Evolutionary conservation across 352 stramenopile genomes (phyloP).

Genomic region (Pythium vanterpoolii): DNA sequence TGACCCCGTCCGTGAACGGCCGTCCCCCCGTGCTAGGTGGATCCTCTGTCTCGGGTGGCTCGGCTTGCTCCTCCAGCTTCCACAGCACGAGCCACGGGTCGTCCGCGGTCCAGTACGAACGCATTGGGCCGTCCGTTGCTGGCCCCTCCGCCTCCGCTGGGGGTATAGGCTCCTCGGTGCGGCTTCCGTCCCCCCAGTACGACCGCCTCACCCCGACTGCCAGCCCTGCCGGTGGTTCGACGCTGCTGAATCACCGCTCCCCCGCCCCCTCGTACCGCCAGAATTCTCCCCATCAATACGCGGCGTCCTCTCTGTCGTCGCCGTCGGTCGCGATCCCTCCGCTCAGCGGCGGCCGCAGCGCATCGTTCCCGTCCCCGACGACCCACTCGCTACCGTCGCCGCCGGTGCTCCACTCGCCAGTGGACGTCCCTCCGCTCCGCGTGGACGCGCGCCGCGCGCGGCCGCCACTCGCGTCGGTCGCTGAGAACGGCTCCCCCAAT

Average conservation of each 20-base stretch:
- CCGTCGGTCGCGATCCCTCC: too few species aligned
- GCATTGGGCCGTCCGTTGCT: too few species aligned
- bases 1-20: constrained; percentile 35
- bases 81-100: constrained; percentile 4
- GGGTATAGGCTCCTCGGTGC: constrained; percentile 4
- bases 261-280: constrained; percentile 13
- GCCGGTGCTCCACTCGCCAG: constrained; percentile 11
- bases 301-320: too few species aligned
- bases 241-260: constrained; percentile 7
- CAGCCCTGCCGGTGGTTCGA: constrained; percentile 8
- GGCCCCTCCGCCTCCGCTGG: neutral
- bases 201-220: constrained; percentile 14
- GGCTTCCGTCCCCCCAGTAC: constrained; percentile 20
- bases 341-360: neutral
- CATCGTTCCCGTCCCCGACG: constrained; percentile 17
- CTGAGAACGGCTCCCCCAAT: constrained; percentile 18
- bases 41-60: neutral
- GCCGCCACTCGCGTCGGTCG: constrained; percentile 10
- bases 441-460: constrained; percentile 13
- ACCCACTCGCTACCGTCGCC: constrained; percentile 11
- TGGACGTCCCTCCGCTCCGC: constrained; percentile 18
- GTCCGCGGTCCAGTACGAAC: constrained; percentile 14
- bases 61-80: constrained; percentile 9
- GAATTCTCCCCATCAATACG: constrained; percentile 16
- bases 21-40: constrained; percentile 6